Evolutionary conservation across 73 alveolate genomes (phyloP), one percentile per base, ranked within the genome.

Genomic region (Halteria grandinella): DNA sequence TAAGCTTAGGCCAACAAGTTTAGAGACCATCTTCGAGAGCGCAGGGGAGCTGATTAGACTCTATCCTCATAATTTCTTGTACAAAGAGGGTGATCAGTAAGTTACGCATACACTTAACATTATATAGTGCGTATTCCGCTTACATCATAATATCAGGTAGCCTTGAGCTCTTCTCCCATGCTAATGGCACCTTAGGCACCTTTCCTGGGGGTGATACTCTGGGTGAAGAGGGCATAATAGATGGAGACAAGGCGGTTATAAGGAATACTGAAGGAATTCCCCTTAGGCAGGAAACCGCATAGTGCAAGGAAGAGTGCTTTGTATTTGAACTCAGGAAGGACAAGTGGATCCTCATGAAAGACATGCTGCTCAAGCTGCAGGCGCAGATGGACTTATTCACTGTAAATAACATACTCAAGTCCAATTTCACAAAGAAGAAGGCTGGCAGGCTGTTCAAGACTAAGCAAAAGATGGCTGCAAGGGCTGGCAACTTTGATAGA

Each of bases 191-290:
- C 6, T 53, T 53, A 8, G 69, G 69, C 5, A 25, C 23, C 23
- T 20, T 53, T 11, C 7, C 37, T 7, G 45, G 45, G 5, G 69
- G 69, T 12, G 69, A 53, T 53, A 53, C 69, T 6, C 17, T 53
- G 6, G 69, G 69, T 6, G 69, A 53, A 18, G 69, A 53, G 24
- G 69, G 45, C 23, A 4, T 53, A 53, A 12, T 53, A 53, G 69
- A 53, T 53, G n/a, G n/a, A n/a, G 44, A 53, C 3, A 53, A 53
- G 24, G 4, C 5, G 5, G 45, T 23, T 53, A 14, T 8, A 6
- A 4, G 24, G 23, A 53, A 53, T 20, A 23, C 6, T 25, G 6
- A 53, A 12, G 69, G 24, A 3, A 45, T 5, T 39, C 50, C 50
- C 8, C 4, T 6, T 6, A 53, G 69, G 29, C 17, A 7, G 29